Evolutionary conservation across 768 basidiomycete genomes (phyloP).

Genomic region (Calocera viscosa): DNA sequence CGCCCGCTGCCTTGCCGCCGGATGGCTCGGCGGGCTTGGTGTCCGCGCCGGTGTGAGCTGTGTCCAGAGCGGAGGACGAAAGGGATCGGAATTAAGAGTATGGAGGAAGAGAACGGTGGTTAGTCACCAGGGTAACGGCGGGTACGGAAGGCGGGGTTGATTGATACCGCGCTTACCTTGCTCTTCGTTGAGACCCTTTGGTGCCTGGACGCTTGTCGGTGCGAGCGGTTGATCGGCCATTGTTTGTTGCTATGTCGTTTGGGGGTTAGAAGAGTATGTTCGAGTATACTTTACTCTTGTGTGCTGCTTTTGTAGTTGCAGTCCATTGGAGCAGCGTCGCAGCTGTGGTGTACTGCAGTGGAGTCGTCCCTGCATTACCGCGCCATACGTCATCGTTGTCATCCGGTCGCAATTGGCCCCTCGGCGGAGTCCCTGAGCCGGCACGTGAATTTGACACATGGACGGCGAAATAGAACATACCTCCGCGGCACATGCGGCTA

Average conservation of each 20-base stretch:
- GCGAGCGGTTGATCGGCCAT: conserved; percentile 4
- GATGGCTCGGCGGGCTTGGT: background rate
- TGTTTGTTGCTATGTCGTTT: conserved; percentile 5
- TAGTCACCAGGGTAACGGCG: background rate
- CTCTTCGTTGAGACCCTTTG: background rate
- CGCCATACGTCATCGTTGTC: too few relatives aligned
- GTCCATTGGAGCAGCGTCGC: background rate
- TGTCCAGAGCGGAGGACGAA: background rate
- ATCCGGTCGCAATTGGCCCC: too few relatives aligned
- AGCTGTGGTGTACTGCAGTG: background rate
- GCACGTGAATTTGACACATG: background rate
- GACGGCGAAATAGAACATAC: background rate
- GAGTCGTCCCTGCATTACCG: background rate
- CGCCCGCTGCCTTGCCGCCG: background rate
- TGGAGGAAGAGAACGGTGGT: background rate
- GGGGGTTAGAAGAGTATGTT: background rate
- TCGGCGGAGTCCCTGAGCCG: background rate
- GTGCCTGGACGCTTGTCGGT: background rate
- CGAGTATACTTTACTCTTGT: background rate
- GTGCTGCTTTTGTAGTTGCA: background rate
- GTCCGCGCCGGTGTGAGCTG: background rate
- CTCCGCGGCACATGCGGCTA: conserved; percentile 4
- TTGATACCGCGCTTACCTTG: conserved; percentile 1
- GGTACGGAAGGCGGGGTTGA: background rate
- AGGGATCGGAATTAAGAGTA: background rate